These are phyloP conservation scores for Monosporascus cannonballus DNA, from an alignment of 2,329 filamentous ascomycete species.

Conservation along the genomic window DNA sequence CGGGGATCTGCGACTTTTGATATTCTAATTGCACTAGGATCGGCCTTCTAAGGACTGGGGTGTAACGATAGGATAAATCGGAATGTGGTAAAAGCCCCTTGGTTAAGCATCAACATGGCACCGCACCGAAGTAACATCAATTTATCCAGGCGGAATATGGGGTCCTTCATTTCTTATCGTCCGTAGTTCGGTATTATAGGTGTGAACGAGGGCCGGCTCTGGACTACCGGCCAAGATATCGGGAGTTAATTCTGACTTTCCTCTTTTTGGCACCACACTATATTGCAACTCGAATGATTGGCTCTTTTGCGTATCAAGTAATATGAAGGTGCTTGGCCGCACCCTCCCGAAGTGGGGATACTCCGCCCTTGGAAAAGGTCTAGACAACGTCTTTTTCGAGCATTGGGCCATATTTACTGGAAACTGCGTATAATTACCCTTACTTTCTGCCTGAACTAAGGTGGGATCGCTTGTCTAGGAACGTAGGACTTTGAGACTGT, in stretches of 20 bases:
- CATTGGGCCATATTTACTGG: too few species aligned
- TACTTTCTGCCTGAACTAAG: too few species aligned
- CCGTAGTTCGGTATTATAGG: background rate
- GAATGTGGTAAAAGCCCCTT: background rate
- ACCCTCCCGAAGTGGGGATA: too few species aligned
- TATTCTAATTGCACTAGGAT: background rate
- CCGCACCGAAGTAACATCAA: background rate
- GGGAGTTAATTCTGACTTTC: background rate
- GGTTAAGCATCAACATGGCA: background rate
- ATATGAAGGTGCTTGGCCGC: too few species aligned
- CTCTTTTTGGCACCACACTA: background rate
- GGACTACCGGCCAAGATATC: background rate
- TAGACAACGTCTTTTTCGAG: too few species aligned
- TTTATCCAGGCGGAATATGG: background rate
- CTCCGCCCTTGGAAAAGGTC: too few species aligned
- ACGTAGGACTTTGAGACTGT: too few species aligned
- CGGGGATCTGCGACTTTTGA: background rate
- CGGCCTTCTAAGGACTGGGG: background rate
- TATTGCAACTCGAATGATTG: too few species aligned
- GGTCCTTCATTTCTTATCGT: background rate
- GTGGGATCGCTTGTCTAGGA: too few species aligned
- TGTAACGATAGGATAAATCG: background rate
- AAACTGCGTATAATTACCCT: too few species aligned
- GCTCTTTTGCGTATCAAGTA: too few species aligned
- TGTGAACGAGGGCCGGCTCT: background rate